Percentiles rank a stretch among this genome's conserved stretches.
phyloP scores from a whole-genome alignment of 2,329 filamentous ascomycete genomes.

The Sclerotinia minor region DNA sequence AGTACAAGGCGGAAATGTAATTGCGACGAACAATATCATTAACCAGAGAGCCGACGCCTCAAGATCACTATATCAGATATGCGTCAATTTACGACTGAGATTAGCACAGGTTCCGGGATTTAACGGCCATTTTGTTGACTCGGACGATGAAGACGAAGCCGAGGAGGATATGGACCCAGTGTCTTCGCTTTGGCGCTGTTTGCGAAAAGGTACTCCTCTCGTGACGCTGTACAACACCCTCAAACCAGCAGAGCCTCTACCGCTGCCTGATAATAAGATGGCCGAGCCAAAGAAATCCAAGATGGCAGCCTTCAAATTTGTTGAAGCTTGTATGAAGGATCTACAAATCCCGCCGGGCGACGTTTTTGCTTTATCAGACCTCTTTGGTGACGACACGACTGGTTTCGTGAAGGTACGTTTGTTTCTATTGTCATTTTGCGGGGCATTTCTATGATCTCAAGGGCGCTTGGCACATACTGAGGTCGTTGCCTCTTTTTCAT shows the following conservation, averaged over 20 bases:
- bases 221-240: conserved; percentile 87
- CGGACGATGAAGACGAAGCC: conserved; percentile 66
- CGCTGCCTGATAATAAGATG: conserved; percentile 65
- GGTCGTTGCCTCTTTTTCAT: background rate
- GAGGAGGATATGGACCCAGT: conserved; percentile 76
- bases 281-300: conserved; percentile 78
- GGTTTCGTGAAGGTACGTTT: conserved; percentile 84
- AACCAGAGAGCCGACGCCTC: conserved; percentile 94
- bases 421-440: conserved; percentile 1
- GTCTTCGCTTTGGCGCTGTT: conserved; percentile 83
- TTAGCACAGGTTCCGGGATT: conserved; percentile 83
- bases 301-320: conserved; percentile 86
- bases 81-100: conserved; percentile 78
- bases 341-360: conserved; percentile 77
- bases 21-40: conserved; percentile 90
- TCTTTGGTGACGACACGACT: conserved; percentile 92
- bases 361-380: conserved; percentile 87
- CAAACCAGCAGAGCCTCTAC: conserved; percentile 61
- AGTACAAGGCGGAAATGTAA: conserved; percentile 59
- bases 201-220: conserved; percentile 80
- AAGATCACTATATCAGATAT: conserved; percentile 92
- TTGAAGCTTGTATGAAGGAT: conserved; percentile 80
- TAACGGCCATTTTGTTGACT: conserved; percentile 69
- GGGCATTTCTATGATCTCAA: background rate
- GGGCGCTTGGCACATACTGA: background rate